Evolutionary conservation across 1,139 yeast species (phyloP).

Genomic region (Groenewaldozyma sp.): DNA sequence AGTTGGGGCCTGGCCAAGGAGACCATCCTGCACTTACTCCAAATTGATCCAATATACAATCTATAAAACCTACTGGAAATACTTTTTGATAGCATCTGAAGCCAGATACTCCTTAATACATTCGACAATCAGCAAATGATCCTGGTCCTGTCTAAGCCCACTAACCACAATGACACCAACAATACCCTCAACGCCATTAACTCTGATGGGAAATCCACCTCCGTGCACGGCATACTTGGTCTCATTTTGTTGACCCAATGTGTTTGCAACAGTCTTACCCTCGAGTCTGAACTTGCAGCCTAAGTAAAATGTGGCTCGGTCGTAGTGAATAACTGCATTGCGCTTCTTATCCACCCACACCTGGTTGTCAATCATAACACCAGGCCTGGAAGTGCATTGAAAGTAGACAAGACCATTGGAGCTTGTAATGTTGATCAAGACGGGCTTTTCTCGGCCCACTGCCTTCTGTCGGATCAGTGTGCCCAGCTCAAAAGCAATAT

Average conservation of each 20-base stretch:
- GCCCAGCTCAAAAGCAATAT: slow-evolving; percentile 30
- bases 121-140: slow-evolving; percentile 23
- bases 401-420: slow-evolving; percentile 44
- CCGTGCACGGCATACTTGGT: slow-evolving; percentile 53
- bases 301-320: slow-evolving; percentile 44
- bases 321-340: slow-evolving; percentile 43
- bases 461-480: slow-evolving; percentile 22
- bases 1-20: too few relatives aligned
- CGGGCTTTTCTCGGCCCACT: slow-evolving; percentile 25
- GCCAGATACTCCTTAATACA: slow-evolving; percentile 15
- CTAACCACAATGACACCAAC: slow-evolving; percentile 52
- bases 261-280: slow-evolving; percentile 26
- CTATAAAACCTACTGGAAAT: too few relatives aligned
- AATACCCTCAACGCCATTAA: slow-evolving; percentile 37
- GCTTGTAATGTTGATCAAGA: slow-evolving; percentile 44
- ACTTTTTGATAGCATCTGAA: too few relatives aligned
- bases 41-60: too few relatives aligned
- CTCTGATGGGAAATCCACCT: slow-evolving; percentile 50
- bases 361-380: slow-evolving; percentile 46
- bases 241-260: slow-evolving; percentile 28
- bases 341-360: slow-evolving; percentile 50
- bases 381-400: slow-evolving; percentile 40
- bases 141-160: slow-evolving; percentile 37
- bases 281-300: slow-evolving; percentile 37
- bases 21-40: too few relatives aligned